phyloP scores from a whole-genome alignment of 2,329 filamentous ascomycete genomes.

The Botrytis hyacinthi region DNA sequence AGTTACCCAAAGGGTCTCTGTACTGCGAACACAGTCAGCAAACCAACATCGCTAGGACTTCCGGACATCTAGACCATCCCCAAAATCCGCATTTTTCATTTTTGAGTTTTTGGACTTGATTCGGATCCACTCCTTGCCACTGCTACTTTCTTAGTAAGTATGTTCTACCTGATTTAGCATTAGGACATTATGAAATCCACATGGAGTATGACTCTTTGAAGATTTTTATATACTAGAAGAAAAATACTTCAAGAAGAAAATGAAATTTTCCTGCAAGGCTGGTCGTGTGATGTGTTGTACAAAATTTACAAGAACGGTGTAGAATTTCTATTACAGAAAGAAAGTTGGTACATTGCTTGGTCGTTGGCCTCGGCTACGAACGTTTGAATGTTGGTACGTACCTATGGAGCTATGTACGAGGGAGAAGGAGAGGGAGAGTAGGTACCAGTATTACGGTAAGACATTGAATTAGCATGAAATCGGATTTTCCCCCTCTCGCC shows the following conservation, averaged over 20 bases:
- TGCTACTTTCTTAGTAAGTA: background rate
- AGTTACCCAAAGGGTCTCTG: background rate
- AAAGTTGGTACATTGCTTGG: background rate
- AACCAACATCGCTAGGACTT: background rate
- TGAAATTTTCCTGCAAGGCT: background rate
- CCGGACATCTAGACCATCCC: slow-evolving; percentile 12
- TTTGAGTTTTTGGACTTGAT: background rate
- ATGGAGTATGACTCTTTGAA: slow-evolving; percentile 11
- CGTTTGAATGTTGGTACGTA: background rate
- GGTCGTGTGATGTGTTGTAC: slow-evolving; percentile 9
- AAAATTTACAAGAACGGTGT: background rate
- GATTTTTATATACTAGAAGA: slow-evolving; percentile 2
- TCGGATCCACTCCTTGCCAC: slow-evolving; percentile 1
- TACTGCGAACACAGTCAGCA: background rate
- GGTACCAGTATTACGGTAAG: background rate
- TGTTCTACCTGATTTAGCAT: background rate
- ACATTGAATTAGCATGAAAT: background rate
- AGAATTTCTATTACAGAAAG: background rate
- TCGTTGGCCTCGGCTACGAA: background rate
- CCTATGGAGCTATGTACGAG: background rate
- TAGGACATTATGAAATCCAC: background rate
- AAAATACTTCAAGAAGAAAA: background rate
- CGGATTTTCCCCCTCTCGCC: background rate
- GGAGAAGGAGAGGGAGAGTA: background rate
- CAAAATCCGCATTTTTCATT: slow-evolving; percentile 4